These are phyloP conservation scores for Metschnikowia chrysomelidarum DNA, from an alignment of 805 yeast species.

Conservation along the genomic window DNA sequence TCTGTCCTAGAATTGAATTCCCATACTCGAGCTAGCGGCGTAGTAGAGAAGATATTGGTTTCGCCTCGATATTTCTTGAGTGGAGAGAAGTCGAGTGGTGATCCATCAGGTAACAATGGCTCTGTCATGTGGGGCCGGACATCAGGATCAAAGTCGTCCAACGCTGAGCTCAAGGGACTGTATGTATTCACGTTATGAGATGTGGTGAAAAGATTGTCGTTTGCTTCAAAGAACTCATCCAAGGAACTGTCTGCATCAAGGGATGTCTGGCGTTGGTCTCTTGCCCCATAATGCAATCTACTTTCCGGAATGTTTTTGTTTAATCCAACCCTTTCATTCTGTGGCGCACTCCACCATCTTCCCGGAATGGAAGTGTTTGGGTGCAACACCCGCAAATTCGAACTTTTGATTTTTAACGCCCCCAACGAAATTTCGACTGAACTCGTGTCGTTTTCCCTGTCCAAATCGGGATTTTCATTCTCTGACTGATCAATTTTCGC, in stretches of 20 bases:
- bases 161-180: constrained; percentile 11
- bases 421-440: constrained; percentile 3
- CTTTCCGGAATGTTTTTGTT: constrained; percentile 1
- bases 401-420: not conserved
- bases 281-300: not conserved
- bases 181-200: too few relatives aligned
- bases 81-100: constrained; percentile 15
- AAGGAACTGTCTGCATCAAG: constrained; percentile 11
- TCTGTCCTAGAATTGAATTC: constrained; percentile 12
- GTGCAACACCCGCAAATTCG: constrained; percentile 5
- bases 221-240: constrained; percentile 17
- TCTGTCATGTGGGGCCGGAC: constrained; percentile 19
- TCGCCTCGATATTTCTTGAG: constrained; percentile 10
- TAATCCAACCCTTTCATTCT: constrained; percentile 1
- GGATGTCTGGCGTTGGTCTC: constrained; percentile 2
- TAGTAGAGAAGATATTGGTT: constrained; percentile 13
- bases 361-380: constrained; percentile 12
- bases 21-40: constrained; percentile 18
- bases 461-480: constrained; percentile 2
- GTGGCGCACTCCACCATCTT: constrained; percentile 7
- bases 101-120: constrained; percentile 16
- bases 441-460: constrained; percentile 1
- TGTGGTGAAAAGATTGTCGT: constrained; percentile 4
- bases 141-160: constrained; percentile 12
- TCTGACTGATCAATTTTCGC: constrained; percentile 1